A percentile compares a stretch with the other conserved stretches of the same genome.
phyloP scores from a whole-genome alignment of 2,329 filamentous ascomycete genomes.

The Arachnopeziza araneosa region DNA sequence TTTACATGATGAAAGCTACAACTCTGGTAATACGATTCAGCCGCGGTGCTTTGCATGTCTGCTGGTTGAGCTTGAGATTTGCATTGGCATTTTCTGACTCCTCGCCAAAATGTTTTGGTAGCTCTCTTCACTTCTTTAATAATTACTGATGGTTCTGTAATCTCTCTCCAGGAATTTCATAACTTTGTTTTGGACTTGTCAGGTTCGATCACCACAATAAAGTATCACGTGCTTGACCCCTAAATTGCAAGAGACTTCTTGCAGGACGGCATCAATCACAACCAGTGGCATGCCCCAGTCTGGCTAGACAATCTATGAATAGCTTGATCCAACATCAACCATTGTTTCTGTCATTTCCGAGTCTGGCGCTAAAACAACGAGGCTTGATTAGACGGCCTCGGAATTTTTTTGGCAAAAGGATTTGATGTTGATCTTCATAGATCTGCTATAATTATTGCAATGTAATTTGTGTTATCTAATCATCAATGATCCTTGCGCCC shows the following conservation, averaged over 20 bases:
- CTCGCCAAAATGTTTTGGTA: not conserved
- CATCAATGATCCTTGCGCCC: too few relatives aligned
- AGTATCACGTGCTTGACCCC: not conserved
- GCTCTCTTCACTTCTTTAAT: not conserved
- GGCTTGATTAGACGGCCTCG: too few relatives aligned
- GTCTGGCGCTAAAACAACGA: too few relatives aligned
- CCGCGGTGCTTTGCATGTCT: conserved; percentile 34
- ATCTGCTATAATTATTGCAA: too few relatives aligned
- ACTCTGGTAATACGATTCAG: conserved; percentile 50
- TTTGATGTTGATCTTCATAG: too few relatives aligned
- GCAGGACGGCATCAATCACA: not conserved
- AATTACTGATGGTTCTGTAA: not conserved
- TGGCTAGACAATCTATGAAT: not conserved
- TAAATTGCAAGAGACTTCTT: not conserved
- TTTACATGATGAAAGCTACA: conserved; percentile 28
- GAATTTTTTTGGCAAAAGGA: too few relatives aligned
- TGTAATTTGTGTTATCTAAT: too few relatives aligned
- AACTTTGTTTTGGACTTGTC: too few relatives aligned
- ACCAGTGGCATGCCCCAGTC: not conserved
- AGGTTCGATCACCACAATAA: not conserved
- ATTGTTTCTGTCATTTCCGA: not conserved
- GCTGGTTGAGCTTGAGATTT: conserved; percentile 43
- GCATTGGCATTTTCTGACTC: conserved; percentile 16
- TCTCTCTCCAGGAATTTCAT: too few relatives aligned
- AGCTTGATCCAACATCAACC: not conserved